Conservation (phyloP, 2,329 filamentous ascomycete genomes). For the Ophioceras dolichostomum region DNA sequence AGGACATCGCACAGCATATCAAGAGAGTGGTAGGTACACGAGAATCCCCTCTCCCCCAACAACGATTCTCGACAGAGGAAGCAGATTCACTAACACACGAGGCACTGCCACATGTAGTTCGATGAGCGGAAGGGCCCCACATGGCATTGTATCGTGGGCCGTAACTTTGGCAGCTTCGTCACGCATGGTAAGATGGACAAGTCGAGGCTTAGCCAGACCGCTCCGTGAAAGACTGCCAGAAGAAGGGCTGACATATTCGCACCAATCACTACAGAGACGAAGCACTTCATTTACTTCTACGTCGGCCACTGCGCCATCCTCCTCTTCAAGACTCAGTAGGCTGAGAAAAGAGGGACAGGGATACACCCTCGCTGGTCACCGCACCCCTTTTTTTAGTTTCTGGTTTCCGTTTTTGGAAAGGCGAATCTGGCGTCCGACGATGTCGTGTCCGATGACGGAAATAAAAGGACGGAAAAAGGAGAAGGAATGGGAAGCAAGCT, state of each 20-base stretch:
- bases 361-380: too few relatives aligned
- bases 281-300: constrained; percentile 99
- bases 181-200: constrained; percentile 63
- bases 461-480: too few relatives aligned
- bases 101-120: constrained; percentile 69
- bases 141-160: constrained; percentile 97
- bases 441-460: too few relatives aligned
- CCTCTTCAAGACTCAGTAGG: constrained; percentile 95
- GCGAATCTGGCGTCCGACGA: too few relatives aligned
- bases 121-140: constrained; percentile 94
- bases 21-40: constrained; percentile 84
- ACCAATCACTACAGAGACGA: constrained; percentile 83
- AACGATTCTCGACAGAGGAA: too few relatives aligned
- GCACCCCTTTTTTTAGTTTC: too few relatives aligned
- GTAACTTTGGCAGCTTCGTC: constrained; percentile 98
- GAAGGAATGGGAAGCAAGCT: too few relatives aligned
- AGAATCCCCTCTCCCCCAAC: too few relatives aligned
- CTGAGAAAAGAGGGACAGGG: too few relatives aligned
- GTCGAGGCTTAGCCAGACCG: background rate
- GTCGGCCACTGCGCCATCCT: constrained; percentile 96
- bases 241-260: too few relatives aligned
- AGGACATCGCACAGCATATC: constrained; percentile 95
- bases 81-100: too few relatives aligned
- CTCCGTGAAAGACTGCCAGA: background rate
- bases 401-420: too few relatives aligned